Evolutionary conservation across 495 filamentous ascomycete genomes (phyloP).

Genomic region (Cenococcum geophilum): DNA sequence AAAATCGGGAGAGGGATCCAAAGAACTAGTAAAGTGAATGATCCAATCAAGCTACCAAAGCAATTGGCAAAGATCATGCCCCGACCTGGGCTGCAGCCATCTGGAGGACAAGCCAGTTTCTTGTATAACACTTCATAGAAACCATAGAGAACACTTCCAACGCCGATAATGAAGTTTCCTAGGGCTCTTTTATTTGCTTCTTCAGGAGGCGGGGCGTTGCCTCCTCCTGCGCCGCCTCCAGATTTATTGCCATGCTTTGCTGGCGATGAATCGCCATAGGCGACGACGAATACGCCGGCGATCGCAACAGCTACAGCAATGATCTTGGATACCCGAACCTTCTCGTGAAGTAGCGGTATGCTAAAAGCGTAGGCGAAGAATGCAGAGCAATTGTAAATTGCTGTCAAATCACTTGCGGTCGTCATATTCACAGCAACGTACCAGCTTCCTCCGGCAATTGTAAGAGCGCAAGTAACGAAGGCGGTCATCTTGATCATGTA

Average conservation of each 20-base stretch:
- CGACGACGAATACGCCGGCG: constrained; percentile 80
- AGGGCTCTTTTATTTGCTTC: constrained; percentile 57
- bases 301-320: constrained; percentile 81
- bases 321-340: constrained; percentile 70
- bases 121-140: constrained; percentile 98
- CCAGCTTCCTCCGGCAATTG: constrained; percentile 88
- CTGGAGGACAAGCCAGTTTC: constrained; percentile 81
- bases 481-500: constrained; percentile 75
- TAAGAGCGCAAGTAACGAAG: constrained; percentile 78
- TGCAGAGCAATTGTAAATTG: constrained; percentile 98
- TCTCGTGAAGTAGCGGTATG: constrained; percentile 80
- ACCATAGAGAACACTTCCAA: constrained; percentile 91
- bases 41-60: constrained; percentile 78
- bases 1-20: constrained; percentile 90
- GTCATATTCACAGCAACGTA: constrained; percentile 92
- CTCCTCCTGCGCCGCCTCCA: constrained; percentile 44
- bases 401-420: constrained; percentile 83
- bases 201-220: constrained; percentile 40
- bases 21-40: constrained; percentile 74
- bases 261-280: constrained; percentile 65
- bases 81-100: constrained; percentile 69
- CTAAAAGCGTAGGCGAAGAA: constrained; percentile 98
- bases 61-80: constrained; percentile 91
- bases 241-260: constrained; percentile 49
- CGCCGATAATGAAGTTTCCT: constrained; percentile 86